These are phyloP conservation scores for Phytophthora cactorum DNA, from an alignment of 352 stramenopile genomes.

Conservation along the genomic window DNA sequence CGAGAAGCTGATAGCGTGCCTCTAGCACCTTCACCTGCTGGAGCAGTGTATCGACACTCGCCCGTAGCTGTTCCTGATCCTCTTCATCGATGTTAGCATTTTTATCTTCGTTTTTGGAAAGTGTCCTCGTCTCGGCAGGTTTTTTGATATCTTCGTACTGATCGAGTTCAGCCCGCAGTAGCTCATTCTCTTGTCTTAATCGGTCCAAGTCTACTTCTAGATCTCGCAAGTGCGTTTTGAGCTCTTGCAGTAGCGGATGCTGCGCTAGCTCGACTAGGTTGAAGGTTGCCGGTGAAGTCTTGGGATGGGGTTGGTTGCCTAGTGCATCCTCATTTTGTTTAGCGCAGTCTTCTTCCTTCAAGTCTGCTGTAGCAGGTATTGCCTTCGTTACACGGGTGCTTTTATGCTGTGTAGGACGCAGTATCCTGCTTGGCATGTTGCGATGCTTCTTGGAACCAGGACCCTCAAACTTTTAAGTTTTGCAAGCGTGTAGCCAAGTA, in stretches of 20 bases:
- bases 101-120: background rate
- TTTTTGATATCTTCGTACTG: constrained; percentile 9
- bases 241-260: constrained; percentile 37
- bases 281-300: background rate
- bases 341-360: background rate
- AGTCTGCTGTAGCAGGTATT: background rate
- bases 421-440: background rate
- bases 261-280: constrained; percentile 8
- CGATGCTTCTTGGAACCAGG: constrained; percentile 13
- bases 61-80: constrained; percentile 40
- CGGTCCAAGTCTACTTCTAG: constrained; percentile 57
- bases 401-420: constrained; percentile 3
- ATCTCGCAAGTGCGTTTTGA: constrained; percentile 48
- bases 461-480: constrained; percentile 26
- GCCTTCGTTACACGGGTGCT: background rate
- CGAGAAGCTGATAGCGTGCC: constrained; percentile 52
- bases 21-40: constrained; percentile 64
- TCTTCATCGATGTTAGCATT: background rate
- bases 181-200: constrained; percentile 59
- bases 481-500: background rate
- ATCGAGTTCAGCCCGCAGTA: constrained; percentile 45
- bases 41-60: constrained; percentile 37
- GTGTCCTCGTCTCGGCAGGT: background rate
- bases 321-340: background rate
- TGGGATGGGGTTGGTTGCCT: background rate